phyloP scores from a whole-genome alignment of 192 early-diverging fungal genomes.

The Backusella tuberculispora region DNA sequence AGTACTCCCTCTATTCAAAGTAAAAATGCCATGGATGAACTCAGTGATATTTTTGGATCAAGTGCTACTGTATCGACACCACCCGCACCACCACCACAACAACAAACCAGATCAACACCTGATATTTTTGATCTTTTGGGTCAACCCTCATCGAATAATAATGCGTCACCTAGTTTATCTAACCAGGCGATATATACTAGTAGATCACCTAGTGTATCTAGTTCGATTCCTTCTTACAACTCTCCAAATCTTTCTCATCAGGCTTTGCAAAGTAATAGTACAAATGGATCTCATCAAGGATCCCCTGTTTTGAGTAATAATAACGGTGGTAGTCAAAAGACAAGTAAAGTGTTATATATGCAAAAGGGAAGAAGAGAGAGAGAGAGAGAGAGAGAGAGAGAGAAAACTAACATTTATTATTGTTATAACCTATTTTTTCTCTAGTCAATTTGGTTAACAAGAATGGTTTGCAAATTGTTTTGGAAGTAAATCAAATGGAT shows the following conservation, averaged over 20 bases:
- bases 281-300: background rate
- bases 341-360: background rate
- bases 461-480: conserved; percentile 49
- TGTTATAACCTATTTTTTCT: background rate
- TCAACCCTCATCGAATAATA: background rate
- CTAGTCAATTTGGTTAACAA: conserved; percentile 38
- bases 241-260: background rate
- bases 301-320: background rate
- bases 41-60: conserved; percentile 26
- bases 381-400: too few species aligned
- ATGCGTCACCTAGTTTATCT: background rate
- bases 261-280: background rate
- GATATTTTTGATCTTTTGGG: conserved; percentile 17
- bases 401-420: background rate
- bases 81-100: background rate
- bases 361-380: too few species aligned
- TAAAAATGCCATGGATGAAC: conserved; percentile 22
- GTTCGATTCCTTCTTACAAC: conserved; percentile 6
- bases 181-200: background rate
- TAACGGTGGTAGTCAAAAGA: background rate
- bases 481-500: conserved; percentile 27
- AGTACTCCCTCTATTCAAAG: conserved; percentile 1
- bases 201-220: background rate
- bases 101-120: background rate
- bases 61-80: background rate